Base-by-base conservation (phyloP, 352 stramenopile genomes). In the Globisporangium parvum region DNA sequence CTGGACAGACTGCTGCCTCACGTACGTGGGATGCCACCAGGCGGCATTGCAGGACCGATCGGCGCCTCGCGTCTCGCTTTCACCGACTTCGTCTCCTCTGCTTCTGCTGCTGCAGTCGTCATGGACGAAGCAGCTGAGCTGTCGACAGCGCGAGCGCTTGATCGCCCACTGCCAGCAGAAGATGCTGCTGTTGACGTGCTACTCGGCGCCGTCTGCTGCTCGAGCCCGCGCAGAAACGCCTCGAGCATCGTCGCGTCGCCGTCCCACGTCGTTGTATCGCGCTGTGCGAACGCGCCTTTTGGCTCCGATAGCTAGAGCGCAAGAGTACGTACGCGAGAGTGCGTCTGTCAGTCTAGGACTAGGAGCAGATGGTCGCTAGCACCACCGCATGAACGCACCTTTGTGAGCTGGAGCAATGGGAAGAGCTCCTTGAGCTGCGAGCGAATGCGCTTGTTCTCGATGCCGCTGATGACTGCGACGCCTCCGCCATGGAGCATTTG, bases 401-500 rank as follows among this genome's bases (percentile, higher is more conserved):
- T 86, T 5, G 69, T 53, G 10, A 90, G 66, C 3, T 82, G 82
- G 3, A 95, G 61, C 15, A 94, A 59, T 28, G 82, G 82, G 47
- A 93, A 92, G 1, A 94, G 69, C 52, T 66, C 55, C 44, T 80
- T 75, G 0, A 95, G 71, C 56, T 87, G 75, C 10, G 61, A 64
- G 23, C 73, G 78, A 42, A 95, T 86, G 57, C 69, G 70, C 45
- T 57, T 63, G 67, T 95, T 92, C 56, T 87, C 71, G 23, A 95
- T 85, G 39, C 79, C 85, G 5, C 74, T 73, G 66, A 93, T 86
- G 31, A 93, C 70, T 20, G 77, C 85, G 23, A 84, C 71, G 58
- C 91, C 67, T 18, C 85, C 82, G 35, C 85, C 67, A 51, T 93
- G 77, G 51, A 95, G 48, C 78, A 87, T 85, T 63, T 91, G 80